Base-by-base conservation (phyloP, 1,284 basidiomycete genomes). In the Xerocomus amazonicus region DNA sequence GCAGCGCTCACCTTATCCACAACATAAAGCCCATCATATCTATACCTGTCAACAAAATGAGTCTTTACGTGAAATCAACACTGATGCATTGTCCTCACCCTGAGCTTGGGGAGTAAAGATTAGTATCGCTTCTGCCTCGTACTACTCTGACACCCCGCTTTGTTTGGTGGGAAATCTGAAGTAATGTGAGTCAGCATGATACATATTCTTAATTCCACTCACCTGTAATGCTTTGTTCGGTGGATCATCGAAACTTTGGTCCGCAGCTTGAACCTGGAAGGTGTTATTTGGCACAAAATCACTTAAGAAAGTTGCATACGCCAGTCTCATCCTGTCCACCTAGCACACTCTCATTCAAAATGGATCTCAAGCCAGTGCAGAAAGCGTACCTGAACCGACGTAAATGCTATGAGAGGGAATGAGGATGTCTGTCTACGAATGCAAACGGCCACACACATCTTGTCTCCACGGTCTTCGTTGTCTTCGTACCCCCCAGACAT, bases 21-120 rank as follows among this genome's bases (percentile, higher is more conserved):
- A 13, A 57, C 48, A 50, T 77, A 77, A 26, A 78, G 63, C 1
- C 75, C 75, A 46, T 77, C 75, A 45, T 77, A 77, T 32, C 76
- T 72, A 51, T 68, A 77, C 34, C 74, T 75, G 17, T 9, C 23
- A 31, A 37, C 9, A 6, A 41, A 35, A 13, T 50, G 16, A 52
- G 33, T 27, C 16, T 2, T 42, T 19, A 35, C 6, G 32, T 13
- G 29, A 12, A 23, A n/a, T n/a, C n/a, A 6, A 27, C 17, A 16
- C n/a, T 23, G 9, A 5, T 23, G 6, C 16, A 29, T 23, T 23
- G 19, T 32, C 35, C 65, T 52, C 52, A 73, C 63, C 74, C 73
- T 38, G 37, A 9, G 1, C 26, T 1, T 1, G 75, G 75, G 3
- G 73, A 61, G 29, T 63, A 75, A 29, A 47, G 45, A 9, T 29